A percentile compares a stretch with the other conserved stretches of the same genome.
phyloP scores from a whole-genome alignment of 108 stramenopile genomes.

The Heterococcus sp. region DNA sequence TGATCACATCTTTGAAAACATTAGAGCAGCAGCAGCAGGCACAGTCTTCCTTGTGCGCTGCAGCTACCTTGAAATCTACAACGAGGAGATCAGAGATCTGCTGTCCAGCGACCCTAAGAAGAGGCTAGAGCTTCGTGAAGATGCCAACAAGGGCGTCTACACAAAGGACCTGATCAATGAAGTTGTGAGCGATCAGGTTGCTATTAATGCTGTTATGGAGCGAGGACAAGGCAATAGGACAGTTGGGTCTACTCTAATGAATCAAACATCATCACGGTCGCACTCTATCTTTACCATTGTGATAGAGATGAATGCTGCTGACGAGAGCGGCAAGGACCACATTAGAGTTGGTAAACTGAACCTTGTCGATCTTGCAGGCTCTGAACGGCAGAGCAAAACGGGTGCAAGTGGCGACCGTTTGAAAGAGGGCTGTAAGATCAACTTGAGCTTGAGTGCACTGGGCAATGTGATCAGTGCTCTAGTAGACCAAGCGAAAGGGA shows the following conservation, averaged over 20 bases:
- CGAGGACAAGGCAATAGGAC: conserved; percentile 56
- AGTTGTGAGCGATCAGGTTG: conserved; percentile 49
- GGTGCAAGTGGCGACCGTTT: conserved; percentile 61
- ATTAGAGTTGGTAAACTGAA: conserved; percentile 64
- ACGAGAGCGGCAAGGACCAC: conserved; percentile 52
- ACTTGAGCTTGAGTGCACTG: conserved; percentile 89
- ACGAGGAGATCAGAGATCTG: conserved; percentile 67
- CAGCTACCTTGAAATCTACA: conserved; percentile 68
- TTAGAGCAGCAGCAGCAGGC: conserved; percentile 24
- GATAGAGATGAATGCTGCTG: conserved; percentile 47
- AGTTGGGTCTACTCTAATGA: conserved; percentile 61
- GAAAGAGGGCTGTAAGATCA: conserved; percentile 69
- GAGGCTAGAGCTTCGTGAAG: conserved; percentile 62
- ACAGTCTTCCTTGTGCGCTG: conserved; percentile 67
- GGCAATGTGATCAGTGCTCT: conserved; percentile 77
- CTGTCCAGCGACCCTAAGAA: conserved; percentile 35
- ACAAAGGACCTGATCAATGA: conserved; percentile 54
- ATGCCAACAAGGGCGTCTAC: conserved; percentile 62
- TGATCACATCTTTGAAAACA: conserved; percentile 62
- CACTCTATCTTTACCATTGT: conserved; percentile 64
- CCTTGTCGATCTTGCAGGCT: conserved; percentile 64
- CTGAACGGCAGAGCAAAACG: conserved; percentile 61
- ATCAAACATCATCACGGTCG: conserved; percentile 55
- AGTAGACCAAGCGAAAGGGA: conserved; percentile 54
- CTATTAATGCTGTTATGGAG: conserved; percentile 50